Evolutionary conservation across 2,329 filamentous ascomycete species (phyloP).

Genomic region (Monilinia fructicola): DNA sequence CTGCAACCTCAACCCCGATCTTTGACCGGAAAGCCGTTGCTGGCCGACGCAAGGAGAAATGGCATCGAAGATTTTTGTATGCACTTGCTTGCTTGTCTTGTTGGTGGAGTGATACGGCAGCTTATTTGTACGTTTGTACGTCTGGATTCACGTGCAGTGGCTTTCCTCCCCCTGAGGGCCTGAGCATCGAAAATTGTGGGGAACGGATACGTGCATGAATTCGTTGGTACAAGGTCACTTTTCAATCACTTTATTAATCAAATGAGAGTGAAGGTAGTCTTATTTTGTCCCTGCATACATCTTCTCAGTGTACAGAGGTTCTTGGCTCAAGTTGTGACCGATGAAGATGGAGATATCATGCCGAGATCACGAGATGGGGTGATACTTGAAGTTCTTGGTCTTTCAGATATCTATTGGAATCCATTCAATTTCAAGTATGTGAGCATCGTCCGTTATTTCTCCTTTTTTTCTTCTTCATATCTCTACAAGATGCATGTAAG

Average conservation of each 20-base stretch:
- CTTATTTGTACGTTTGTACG: constrained; percentile 1
- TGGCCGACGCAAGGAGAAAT: constrained; percentile 20
- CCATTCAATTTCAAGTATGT: not conserved
- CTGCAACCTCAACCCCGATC: constrained; percentile 19
- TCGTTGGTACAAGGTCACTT: not conserved
- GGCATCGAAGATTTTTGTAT: not conserved
- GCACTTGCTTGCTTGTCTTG: constrained; percentile 5
- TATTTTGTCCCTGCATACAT: not conserved
- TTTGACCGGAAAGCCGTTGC: constrained; percentile 21
- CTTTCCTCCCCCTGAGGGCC: constrained; percentile 14
- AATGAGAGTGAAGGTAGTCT: not conserved
- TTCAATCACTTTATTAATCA: constrained; percentile 4
- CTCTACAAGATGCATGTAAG: constrained; percentile 1
- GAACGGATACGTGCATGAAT: constrained; percentile 9
- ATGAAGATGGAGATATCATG: constrained; percentile 16
- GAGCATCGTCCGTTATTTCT: not conserved
- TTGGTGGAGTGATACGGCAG: constrained; percentile 14
- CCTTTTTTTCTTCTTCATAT: not conserved
- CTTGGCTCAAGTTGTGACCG: constrained; percentile 9
- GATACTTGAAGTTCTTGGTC: not conserved
- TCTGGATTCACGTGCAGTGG: constrained; percentile 16
- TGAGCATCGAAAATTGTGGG: constrained; percentile 10
- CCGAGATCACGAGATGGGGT: constrained; percentile 23
- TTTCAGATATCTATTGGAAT: not conserved
- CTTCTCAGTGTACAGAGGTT: not conserved